These are phyloP conservation scores for Yamadazyma sp. DNA, from an alignment of 1,139 yeast genomes.

Conservation along the genomic window DNA sequence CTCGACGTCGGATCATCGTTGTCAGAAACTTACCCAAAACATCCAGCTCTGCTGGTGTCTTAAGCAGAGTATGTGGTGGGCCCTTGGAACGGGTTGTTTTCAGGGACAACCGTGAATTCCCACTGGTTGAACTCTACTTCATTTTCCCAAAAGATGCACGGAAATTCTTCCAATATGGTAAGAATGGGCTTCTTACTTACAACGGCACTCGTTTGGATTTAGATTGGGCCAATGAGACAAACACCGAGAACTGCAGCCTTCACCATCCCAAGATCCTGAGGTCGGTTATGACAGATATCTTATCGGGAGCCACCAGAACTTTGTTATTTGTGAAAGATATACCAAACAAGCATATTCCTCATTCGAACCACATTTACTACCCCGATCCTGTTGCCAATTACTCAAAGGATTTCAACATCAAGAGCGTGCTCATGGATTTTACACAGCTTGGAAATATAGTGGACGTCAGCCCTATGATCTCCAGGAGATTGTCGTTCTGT, in stretches of 20 bases:
- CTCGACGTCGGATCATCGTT: slow-evolving; percentile 17
- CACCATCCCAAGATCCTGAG: slow-evolving; percentile 34
- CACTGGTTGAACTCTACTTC: slow-evolving; percentile 51
- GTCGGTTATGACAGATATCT: slow-evolving; percentile 27
- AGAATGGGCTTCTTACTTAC: slow-evolving; percentile 55
- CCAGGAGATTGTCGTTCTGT: slow-evolving; percentile 61
- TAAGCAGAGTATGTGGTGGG: slow-evolving; percentile 71
- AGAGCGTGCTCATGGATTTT: slow-evolving; percentile 49
- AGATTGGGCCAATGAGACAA: slow-evolving; percentile 33
- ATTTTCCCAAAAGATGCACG: slow-evolving; percentile 54
- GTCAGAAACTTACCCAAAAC: slow-evolving; percentile 18
- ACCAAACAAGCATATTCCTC: slow-evolving; percentile 21
- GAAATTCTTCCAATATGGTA: slow-evolving; percentile 54
- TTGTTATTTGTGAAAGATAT: slow-evolving; percentile 32
- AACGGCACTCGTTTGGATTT: slow-evolving; percentile 56
- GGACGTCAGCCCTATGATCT: slow-evolving; percentile 68
- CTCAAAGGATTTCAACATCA: slow-evolving; percentile 28
- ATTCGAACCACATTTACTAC: slow-evolving; percentile 20
- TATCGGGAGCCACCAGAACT: slow-evolving; percentile 34
- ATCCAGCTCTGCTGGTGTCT: slow-evolving; percentile 49
- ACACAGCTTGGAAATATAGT: slow-evolving; percentile 57
- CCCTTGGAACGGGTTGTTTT: slow-evolving; percentile 58
- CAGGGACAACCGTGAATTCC: slow-evolving; percentile 16
- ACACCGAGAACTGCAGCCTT: slow-evolving; percentile 22
- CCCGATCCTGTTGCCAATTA: slow-evolving; percentile 36